Conservation (phyloP, 768 basidiomycete species). For the Lentinula raphanica region DNA sequence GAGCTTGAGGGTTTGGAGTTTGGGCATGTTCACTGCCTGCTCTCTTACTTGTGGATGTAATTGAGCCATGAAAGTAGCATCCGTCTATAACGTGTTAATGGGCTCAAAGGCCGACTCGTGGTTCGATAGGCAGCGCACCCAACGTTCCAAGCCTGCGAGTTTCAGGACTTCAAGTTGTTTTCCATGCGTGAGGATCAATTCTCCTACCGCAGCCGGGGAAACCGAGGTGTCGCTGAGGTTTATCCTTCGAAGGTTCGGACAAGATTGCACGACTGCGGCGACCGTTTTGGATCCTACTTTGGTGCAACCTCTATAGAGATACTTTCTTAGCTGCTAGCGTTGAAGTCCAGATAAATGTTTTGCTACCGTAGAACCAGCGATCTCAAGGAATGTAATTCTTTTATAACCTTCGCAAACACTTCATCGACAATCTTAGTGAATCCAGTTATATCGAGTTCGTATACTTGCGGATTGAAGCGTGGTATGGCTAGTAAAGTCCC, state of each 20-base stretch:
- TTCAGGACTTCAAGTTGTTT: slow-evolving; percentile 50
- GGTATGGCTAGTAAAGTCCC: slow-evolving; percentile 43
- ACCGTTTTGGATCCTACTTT: slow-evolving; percentile 50
- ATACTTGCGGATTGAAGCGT: slow-evolving; percentile 31
- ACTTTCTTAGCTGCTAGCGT: slow-evolving; percentile 5
- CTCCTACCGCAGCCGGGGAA: slow-evolving; percentile 41
- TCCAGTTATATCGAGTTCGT: slow-evolving; percentile 44
- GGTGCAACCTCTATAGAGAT: slow-evolving; percentile 47
- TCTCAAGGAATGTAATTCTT: slow-evolving; percentile 37
- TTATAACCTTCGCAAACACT: slow-evolving; percentile 45
- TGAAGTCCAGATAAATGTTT: not conserved
- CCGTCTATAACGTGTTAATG: slow-evolving; percentile 39
- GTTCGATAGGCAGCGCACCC: slow-evolving; percentile 35
- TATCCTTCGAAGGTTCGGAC: slow-evolving; percentile 37
- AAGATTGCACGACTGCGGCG: slow-evolving; percentile 35
- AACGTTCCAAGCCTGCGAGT: slow-evolving; percentile 54
- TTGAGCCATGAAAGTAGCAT: slow-evolving; percentile 42
- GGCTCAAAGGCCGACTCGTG: not conserved
- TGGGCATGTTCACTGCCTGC: slow-evolving; percentile 26
- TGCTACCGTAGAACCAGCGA: slow-evolving; percentile 52
- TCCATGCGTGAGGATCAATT: slow-evolving; percentile 35
- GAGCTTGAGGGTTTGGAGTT: slow-evolving; percentile 53
- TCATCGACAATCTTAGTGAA: slow-evolving; percentile 50
- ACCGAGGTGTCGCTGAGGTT: slow-evolving; percentile 62
- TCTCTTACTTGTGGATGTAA: slow-evolving; percentile 26